Conservation (phyloP, 495 filamentous ascomycete genomes). For the Penicillium robsamsonii region DNA sequence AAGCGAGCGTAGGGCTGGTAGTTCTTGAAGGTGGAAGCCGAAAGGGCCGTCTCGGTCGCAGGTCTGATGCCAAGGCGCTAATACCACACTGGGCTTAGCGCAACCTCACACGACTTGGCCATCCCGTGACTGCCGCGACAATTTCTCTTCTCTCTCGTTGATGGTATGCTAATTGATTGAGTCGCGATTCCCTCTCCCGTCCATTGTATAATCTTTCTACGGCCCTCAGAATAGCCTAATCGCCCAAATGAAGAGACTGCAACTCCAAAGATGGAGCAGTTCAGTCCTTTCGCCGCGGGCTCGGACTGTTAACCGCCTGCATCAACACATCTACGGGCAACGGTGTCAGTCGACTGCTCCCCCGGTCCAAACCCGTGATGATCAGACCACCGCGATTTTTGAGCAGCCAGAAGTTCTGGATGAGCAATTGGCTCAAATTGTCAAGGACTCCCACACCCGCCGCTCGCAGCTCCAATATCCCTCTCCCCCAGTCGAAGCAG, state of each 20-base stretch:
- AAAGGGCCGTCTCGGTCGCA: slow-evolving; percentile 35
- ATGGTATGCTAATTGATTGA: slow-evolving; percentile 19
- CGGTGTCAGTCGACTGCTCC: slow-evolving; percentile 43
- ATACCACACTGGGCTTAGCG: slow-evolving; percentile 30
- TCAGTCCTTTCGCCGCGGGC: slow-evolving; percentile 61
- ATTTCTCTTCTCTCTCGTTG: slow-evolving; percentile 45
- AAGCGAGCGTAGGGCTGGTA: slow-evolving; percentile 26
- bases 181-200: slow-evolving; percentile 18
- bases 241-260: slow-evolving; percentile 66
- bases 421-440: slow-evolving; percentile 15
- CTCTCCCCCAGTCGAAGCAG: slow-evolving; percentile 66
- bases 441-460: slow-evolving; percentile 22
- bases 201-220: slow-evolving; percentile 17
- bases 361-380: slow-evolving; percentile 24
- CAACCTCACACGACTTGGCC: slow-evolving; percentile 34
- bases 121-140: slow-evolving; percentile 47
- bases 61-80: slow-evolving; percentile 36
- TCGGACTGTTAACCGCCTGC: slow-evolving; percentile 49
- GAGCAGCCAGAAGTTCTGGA: slow-evolving; percentile 13
- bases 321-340: slow-evolving; percentile 40
- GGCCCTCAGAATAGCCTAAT: slow-evolving; percentile 14
- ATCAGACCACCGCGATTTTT: slow-evolving; percentile 12
- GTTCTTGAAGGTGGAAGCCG: slow-evolving; percentile 33
- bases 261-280: slow-evolving; percentile 66
- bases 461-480: slow-evolving; percentile 45